Evolutionary conservation across 768 basidiomycete genomes (phyloP), one percentile per base, ranked within the genome.

Genomic region (Kwoniella bestiolae): DNA sequence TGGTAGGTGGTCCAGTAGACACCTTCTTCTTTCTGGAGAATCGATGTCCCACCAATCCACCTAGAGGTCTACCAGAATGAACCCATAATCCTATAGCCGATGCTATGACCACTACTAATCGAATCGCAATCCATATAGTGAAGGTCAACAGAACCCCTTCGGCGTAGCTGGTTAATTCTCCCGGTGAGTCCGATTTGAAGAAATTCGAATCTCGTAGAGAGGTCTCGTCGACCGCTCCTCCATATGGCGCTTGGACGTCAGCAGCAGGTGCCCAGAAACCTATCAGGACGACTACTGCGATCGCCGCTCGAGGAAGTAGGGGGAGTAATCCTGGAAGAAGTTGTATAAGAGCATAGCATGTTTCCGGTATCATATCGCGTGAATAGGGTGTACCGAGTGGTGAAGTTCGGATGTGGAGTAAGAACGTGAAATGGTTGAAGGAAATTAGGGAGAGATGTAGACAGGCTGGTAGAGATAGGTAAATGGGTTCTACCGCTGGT

Each of bases 61-160:
- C 91, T 51, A 89, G 90, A 63, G 86, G 86, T 63, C 90, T 86
- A 47, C 88, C 90, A 51, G 89, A 90, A 70, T 90, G 82, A 57
- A 89, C 74, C 91, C 91, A 93, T 18, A 94, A 84, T 51, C 89
- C 89, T 55, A 90, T 78, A 86, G 90, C 90, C 79, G 90, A 90
- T 49, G 83, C 68, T 47, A 91, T 70, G 60, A 94, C 84, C 58
- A 92, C 84, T 29, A 91, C 81, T 7, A 85, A 76, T 34, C 90
- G 85, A 89, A 91, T 91, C 3, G 85, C 88, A 46, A 90, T 86
- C 90, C 91, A 93, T 8, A 86, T 87, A 70, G 88, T 88, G 79
- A 93, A 93, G 52, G 90, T 87, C 55, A 89, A 84, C 47, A 94
- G 83, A 29, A 94, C 85, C 23, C 90, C 91, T n/a, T 87, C 85